Conservation (phyloP, 805 yeast species). For the Phaffomyces opuntiae region DNA sequence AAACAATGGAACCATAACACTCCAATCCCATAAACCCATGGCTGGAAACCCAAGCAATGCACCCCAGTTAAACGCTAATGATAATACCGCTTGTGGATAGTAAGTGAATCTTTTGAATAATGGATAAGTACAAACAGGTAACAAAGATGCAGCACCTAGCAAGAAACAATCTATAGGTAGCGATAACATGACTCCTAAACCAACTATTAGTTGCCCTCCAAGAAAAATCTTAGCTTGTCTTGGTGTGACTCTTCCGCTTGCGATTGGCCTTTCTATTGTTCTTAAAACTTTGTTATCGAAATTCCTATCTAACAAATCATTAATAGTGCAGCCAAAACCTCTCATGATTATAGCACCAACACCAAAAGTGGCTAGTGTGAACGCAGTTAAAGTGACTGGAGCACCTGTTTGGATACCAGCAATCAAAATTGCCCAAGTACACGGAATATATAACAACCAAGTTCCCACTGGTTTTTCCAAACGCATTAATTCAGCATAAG, state of each 20-base stretch:
- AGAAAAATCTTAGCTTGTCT: slow-evolving; percentile 65
- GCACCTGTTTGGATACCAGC: slow-evolving; percentile 75
- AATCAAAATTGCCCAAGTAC: slow-evolving; percentile 89
- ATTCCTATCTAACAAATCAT: slow-evolving; percentile 80
- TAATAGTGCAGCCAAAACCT: slow-evolving; percentile 96
- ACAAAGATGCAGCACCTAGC: slow-evolving; percentile 74
- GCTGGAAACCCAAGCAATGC: slow-evolving; percentile 93
- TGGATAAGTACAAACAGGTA: slow-evolving; percentile 82
- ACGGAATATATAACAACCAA: slow-evolving; percentile 72
- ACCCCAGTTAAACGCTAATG: slow-evolving; percentile 91
- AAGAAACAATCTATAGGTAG: slow-evolving; percentile 78
- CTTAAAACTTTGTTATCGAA: slow-evolving; percentile 82
- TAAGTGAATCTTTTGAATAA: slow-evolving; percentile 90
- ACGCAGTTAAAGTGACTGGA: slow-evolving; percentile 52
- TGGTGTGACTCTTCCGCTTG: slow-evolving; percentile 73
- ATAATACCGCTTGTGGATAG: slow-evolving; percentile 82
- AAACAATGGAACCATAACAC: slow-evolving; percentile 73
- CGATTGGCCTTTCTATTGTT: slow-evolving; percentile 87
- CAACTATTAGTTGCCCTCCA: slow-evolving; percentile 67
- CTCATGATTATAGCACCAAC: slow-evolving; percentile 88
- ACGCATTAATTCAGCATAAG: slow-evolving; percentile 89
- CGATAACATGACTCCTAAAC: slow-evolving; percentile 61
- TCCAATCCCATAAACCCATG: slow-evolving; percentile 74
- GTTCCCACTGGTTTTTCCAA: slow-evolving; percentile 97
- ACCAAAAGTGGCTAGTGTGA: slow-evolving; percentile 64